A percentile compares a stretch with the other conserved stretches of the same genome.
These are phyloP conservation scores for Echinosophora koreensis DNA, from an alignment of 306 rosid species.

Conservation along the genomic window DNA sequence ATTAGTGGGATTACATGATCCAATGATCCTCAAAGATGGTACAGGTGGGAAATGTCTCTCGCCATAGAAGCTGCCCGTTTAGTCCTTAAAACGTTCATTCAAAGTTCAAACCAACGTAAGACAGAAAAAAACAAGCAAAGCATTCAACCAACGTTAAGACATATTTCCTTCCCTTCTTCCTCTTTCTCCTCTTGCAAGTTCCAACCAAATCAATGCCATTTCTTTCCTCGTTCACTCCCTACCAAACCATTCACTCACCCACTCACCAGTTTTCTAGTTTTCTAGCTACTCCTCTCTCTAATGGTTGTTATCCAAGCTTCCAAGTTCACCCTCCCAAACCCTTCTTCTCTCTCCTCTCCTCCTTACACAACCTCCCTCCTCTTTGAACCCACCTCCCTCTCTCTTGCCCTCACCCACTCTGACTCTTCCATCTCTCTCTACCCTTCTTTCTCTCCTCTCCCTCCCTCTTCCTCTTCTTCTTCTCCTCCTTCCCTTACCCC, in stretches of 20 bases:
- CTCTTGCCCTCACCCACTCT: slow-evolving; percentile 85
- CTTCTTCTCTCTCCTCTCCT: slow-evolving; percentile 65
- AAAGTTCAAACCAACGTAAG: no score
- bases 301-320: slow-evolving; percentile 57
- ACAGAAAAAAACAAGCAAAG: no score
- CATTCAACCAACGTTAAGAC: no score
- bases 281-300: not conserved
- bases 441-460: slow-evolving; percentile 64
- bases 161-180: no score
- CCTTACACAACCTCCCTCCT: slow-evolving; percentile 61
- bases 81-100: no score
- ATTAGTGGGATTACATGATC: no score
- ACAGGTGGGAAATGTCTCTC: no score
- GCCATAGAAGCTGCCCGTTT: no score
- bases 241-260: no score
- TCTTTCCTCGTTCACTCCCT: not conserved
- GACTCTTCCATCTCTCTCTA: slow-evolving; percentile 88
- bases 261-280: no score
- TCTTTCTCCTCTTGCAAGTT: no score
- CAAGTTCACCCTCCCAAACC: slow-evolving; percentile 52
- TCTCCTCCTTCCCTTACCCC: slow-evolving; percentile 58
- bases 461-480: slow-evolving; percentile 31
- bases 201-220: not conserved
- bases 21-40: no score
- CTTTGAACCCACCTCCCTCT: slow-evolving; percentile 79